phyloP scores from a whole-genome alignment of 78 protist species.

The Dictyostelium capitatum region DNA sequence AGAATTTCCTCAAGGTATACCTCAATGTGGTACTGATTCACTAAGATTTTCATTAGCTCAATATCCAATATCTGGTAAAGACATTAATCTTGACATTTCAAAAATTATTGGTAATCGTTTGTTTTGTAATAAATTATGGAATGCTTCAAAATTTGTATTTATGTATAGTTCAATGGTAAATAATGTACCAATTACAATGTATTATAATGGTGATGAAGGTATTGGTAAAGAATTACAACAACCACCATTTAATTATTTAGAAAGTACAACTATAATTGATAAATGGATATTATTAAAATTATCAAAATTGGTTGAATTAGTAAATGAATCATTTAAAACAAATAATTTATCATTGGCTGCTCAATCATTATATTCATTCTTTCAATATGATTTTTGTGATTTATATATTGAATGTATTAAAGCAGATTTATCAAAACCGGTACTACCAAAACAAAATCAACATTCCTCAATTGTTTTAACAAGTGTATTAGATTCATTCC shows the following conservation, averaged over 20 bases:
- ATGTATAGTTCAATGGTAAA: neutral
- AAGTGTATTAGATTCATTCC: conserved; percentile 24
- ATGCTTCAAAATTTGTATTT: conserved; percentile 89
- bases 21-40: conserved; percentile 99
- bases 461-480: conserved; percentile 90
- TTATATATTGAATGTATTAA: conserved; percentile 94
- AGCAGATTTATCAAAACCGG: conserved; percentile 62
- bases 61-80: conserved; percentile 90
- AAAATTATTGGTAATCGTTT: conserved; percentile 93
- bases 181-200: neutral
- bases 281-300: conserved; percentile 86
- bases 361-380: conserved; percentile 54
- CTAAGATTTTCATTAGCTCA: conserved; percentile 97
- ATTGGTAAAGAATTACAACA: conserved; percentile 4
- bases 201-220: neutral
- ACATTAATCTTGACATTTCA: conserved; percentile 96
- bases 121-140: conserved; percentile 99
- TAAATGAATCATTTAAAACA: conserved; percentile 51
- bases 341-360: conserved; percentile 63
- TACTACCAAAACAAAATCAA: conserved; percentile 48
- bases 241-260: conserved; percentile 24
- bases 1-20: conserved; percentile 98
- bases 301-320: conserved; percentile 87
- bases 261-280: conserved; percentile 86
- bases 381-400: conserved; percentile 94